Conservation (phyloP, 805 yeast genomes). For the Barnettozyma populi region DNA sequence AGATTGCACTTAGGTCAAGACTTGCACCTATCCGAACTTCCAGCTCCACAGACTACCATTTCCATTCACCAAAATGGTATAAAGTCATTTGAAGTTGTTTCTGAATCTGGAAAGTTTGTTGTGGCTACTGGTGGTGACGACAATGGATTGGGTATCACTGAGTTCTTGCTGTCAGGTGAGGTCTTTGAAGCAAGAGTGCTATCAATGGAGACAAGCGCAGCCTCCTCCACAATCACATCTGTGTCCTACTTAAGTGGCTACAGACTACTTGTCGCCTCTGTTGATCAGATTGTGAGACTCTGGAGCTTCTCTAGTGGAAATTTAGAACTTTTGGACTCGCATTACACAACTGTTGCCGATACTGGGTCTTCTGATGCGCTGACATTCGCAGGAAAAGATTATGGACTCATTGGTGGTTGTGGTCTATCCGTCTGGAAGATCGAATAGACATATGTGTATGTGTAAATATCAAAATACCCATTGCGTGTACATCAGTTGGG, state of each 20-base stretch:
- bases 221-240: conserved; percentile 82
- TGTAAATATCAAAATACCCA: background rate
- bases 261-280: conserved; percentile 60
- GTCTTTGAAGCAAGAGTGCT: conserved; percentile 23
- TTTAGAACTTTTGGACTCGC: conserved; percentile 32
- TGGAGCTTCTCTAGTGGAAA: conserved; percentile 43
- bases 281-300: conserved; percentile 69
- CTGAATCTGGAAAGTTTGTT: conserved; percentile 17
- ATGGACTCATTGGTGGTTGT: conserved; percentile 68
- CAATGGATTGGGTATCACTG: conserved; percentile 53
- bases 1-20: conserved; percentile 4
- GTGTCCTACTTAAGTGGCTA: conserved; percentile 33
- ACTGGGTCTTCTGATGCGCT: conserved; percentile 66
- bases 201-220: conserved; percentile 50
- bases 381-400: conserved; percentile 20
- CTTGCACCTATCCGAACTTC: conserved; percentile 14
- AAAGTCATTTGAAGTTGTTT: conserved; percentile 45
- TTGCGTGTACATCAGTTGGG: background rate
- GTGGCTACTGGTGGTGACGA: conserved; percentile 91
- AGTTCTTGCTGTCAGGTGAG: conserved; percentile 28
- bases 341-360: conserved; percentile 83
- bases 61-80: conserved; percentile 83
- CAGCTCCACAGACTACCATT: conserved; percentile 33
- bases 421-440: conserved; percentile 59
- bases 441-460: conserved; percentile 9